Evolutionary conservation across 2,329 filamentous ascomycete genomes (phyloP), one percentile per base, ranked within the genome.

Genomic region (Biscogniauxia sp.): DNA sequence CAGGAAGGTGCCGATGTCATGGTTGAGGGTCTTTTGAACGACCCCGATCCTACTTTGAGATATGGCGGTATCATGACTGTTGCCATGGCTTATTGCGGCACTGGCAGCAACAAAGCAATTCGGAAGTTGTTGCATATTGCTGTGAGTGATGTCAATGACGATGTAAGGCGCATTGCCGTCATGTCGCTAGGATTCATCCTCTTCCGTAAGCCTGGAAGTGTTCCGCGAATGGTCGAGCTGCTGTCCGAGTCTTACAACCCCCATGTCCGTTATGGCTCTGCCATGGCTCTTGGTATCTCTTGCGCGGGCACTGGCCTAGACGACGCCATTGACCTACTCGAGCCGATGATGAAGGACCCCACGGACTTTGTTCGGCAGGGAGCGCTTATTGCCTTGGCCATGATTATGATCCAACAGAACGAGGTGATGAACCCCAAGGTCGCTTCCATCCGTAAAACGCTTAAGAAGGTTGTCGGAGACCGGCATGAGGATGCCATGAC

Each of bases 351-450:
- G 82, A 99, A 98, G 82, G 95, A 99, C 70, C 96, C 95, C 7
- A 96, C 93, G 61, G 95, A 99, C 79, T 99, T 99, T 74, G 95
- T 99, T 56, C 89, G 96, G 68, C 95, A 99, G 77, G 95, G 96
- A 73, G 94, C 95, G 50, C 82, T 98, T 65, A 98, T 99, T 69
- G 87, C 95, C 2, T 83, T 98, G 60, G 87, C 95, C 62, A 99
- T 99, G 95, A 97, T 99, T 70, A 89, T 99, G 84, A 91, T 97
- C n/a, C 95, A 99, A 79, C 95, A 98, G 76, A 99, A 98, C 71
- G 95, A 99, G 78, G 89, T 90, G 26, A 96, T 97, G 92, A 99
- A 98, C 78, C 93, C 95, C 70, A 97, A 98, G 82, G 94, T 97
- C 54, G 87, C 88, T 20, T 85, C 88, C 1, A 93, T 98, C 67